These are phyloP conservation scores for Leonotis leonurus DNA, from an alignment of 257 asterid genomes.

Conservation along the genomic window DNA sequence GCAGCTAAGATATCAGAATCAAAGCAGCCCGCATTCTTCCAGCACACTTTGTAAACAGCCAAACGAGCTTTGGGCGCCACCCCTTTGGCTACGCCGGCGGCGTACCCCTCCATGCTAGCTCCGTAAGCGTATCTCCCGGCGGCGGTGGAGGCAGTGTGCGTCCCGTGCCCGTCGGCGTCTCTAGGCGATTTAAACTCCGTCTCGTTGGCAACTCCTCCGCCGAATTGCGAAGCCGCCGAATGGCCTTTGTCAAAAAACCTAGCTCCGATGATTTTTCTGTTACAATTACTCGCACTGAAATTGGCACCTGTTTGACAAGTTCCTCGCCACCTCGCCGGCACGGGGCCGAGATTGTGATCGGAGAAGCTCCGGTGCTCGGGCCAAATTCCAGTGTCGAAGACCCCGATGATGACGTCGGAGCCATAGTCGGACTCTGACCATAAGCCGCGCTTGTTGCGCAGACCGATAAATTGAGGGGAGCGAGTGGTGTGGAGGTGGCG, in stretches of 20 bases:
- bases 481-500: slow-evolving; percentile 72
- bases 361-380: slow-evolving; percentile 83
- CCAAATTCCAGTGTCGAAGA: slow-evolving; percentile 84
- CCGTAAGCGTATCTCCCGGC: slow-evolving; percentile 63
- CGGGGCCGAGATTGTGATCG: slow-evolving; percentile 66
- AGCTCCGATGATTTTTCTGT: slow-evolving; percentile 63
- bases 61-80: slow-evolving; percentile 82
- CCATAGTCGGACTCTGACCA: slow-evolving; percentile 95
- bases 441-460: slow-evolving; percentile 64
- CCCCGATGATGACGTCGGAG: slow-evolving; percentile 63
- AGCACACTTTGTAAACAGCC: slow-evolving; percentile 77
- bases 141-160: slow-evolving; percentile 85
- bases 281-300: slow-evolving; percentile 41
- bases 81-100: slow-evolving; percentile 81
- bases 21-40: slow-evolving; percentile 72
- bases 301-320: slow-evolving; percentile 45
- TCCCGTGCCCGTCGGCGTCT: slow-evolving; percentile 93
- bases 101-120: slow-evolving; percentile 78
- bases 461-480: slow-evolving; percentile 76
- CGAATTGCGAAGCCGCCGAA: slow-evolving; percentile 38
- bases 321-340: slow-evolving; percentile 68
- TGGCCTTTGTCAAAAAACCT: slow-evolving; percentile 65
- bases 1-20: slow-evolving; percentile 87
- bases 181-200: slow-evolving; percentile 63
- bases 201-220: slow-evolving; percentile 52